phyloP scores from a whole-genome alignment of 2,329 filamentous ascomycete genomes.

The Aspergillus fijiensis region DNA sequence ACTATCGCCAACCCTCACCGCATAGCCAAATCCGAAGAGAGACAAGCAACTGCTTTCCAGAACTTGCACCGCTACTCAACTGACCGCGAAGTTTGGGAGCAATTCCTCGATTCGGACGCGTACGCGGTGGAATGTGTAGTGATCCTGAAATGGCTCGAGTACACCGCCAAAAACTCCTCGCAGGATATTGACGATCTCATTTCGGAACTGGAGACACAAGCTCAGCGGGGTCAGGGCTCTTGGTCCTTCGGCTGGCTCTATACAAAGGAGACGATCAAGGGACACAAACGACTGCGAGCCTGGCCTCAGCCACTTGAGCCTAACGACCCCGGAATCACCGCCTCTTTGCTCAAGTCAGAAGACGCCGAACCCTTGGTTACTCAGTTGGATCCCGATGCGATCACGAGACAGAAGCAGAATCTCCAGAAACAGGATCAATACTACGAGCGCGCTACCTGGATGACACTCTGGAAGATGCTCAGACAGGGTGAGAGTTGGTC shows the following conservation, averaged over 20 bases:
- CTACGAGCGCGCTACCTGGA: slow-evolving; percentile 88
- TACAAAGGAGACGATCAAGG: slow-evolving; percentile 85
- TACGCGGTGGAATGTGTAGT: slow-evolving; percentile 74
- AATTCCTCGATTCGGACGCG: slow-evolving; percentile 72
- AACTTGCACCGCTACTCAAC: slow-evolving; percentile 57
- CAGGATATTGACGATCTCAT: slow-evolving; percentile 75
- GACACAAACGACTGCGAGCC: slow-evolving; percentile 75
- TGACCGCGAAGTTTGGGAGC: slow-evolving; percentile 65
- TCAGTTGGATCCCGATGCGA: slow-evolving; percentile 87
- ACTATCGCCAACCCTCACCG: slow-evolving; percentile 63
- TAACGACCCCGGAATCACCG: slow-evolving; percentile 56
- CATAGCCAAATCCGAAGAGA: slow-evolving; percentile 37
- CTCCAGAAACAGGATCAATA: slow-evolving; percentile 81
- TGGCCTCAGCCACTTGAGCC: slow-evolving; percentile 66
- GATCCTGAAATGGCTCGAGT: slow-evolving; percentile 83
- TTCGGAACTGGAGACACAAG: slow-evolving; percentile 70
- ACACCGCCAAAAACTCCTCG: slow-evolving; percentile 65
- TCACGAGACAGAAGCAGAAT: slow-evolving; percentile 72
- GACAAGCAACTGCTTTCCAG: slow-evolving; percentile 42
- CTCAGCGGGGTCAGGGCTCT: slow-evolving; percentile 72
- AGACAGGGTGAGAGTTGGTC: slow-evolving; percentile 74
- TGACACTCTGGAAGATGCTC: slow-evolving; percentile 90
- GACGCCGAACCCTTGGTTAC: slow-evolving; percentile 69
- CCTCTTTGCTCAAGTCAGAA: slow-evolving; percentile 58
- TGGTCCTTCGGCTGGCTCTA: slow-evolving; percentile 90